Evolutionary conservation across 768 basidiomycete species (phyloP).

Genomic region (Daedaleopsis nitida): DNA sequence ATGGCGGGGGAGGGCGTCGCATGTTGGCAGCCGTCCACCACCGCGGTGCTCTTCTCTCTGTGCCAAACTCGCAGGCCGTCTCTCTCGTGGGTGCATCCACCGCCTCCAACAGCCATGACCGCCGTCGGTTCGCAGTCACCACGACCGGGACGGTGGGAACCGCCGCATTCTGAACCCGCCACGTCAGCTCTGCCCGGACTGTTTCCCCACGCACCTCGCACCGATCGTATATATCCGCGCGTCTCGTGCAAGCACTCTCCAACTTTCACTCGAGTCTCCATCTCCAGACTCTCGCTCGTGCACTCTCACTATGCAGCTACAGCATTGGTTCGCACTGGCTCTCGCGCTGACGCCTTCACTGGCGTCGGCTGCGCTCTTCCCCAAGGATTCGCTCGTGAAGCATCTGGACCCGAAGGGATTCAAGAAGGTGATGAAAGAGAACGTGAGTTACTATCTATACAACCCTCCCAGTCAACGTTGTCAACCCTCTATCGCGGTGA

Average conservation of each 20-base stretch:
- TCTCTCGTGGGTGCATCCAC: slow-evolving; percentile 16
- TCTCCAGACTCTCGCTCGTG: neutral
- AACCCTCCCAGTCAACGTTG: too few species aligned
- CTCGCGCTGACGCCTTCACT: slow-evolving; percentile 47
- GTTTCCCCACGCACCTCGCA: slow-evolving; percentile 19
- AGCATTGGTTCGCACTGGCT: slow-evolving; percentile 26
- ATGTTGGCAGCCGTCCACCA: slow-evolving; percentile 8
- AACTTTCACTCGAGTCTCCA: neutral
- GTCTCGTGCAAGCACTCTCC: slow-evolving; percentile 1
- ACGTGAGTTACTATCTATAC: slow-evolving; percentile 50
- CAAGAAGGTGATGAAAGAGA: slow-evolving; percentile 69
- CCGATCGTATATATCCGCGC: slow-evolving; percentile 23
- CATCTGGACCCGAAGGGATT: slow-evolving; percentile 72
- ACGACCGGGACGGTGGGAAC: slow-evolving; percentile 28
- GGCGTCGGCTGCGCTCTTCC: slow-evolving; percentile 52
- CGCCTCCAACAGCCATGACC: slow-evolving; percentile 9
- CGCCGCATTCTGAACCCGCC: slow-evolving; percentile 19
- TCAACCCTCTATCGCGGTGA: neutral
- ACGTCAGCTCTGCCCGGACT: slow-evolving; percentile 26
- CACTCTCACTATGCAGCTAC: slow-evolving; percentile 14
- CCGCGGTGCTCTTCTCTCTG: slow-evolving; percentile 7
- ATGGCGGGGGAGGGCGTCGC: neutral
- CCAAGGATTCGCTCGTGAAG: slow-evolving; percentile 56
- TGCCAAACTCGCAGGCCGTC: slow-evolving; percentile 13
- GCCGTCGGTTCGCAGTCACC: slow-evolving; percentile 20